Percentiles rank a stretch among this genome's conserved stretches.
Evolutionary conservation across 192 early-diverging fungal genomes (phyloP).

Genomic region (Neocallimastix lanati): DNA sequence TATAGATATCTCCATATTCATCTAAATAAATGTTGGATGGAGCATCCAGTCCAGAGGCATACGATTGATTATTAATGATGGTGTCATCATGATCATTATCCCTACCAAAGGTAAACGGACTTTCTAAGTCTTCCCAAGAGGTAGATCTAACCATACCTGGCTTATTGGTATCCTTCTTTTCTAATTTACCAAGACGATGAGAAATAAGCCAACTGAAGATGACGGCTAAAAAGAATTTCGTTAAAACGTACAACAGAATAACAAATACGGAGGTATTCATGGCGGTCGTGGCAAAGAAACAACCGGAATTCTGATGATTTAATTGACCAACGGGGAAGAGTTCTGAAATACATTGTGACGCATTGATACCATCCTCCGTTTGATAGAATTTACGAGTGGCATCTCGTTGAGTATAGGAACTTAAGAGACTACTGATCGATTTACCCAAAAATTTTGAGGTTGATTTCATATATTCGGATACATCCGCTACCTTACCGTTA

Average conservation of each 20-base stretch:
- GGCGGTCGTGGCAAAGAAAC: background rate
- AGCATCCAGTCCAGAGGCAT: background rate
- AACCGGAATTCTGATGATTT: background rate
- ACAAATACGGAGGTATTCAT: background rate
- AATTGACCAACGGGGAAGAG: background rate
- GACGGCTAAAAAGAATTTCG: slow-evolving; percentile 58
- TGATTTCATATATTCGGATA: background rate
- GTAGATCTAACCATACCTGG: background rate
- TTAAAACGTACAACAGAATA: slow-evolving; percentile 12
- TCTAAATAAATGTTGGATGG: background rate
- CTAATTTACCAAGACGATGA: slow-evolving; percentile 49
- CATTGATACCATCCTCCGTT: background rate
- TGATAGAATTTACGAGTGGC: background rate
- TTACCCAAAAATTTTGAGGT: background rate
- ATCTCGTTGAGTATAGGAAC: background rate
- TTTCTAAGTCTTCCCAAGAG: background rate
- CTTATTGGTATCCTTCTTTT: background rate
- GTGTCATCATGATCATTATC: background rate
- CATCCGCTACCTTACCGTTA: background rate
- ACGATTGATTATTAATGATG: background rate
- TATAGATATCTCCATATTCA: background rate
- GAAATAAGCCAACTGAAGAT: slow-evolving; percentile 68
- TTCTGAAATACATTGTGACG: background rate
- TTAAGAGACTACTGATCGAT: background rate
- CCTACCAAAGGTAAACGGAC: background rate